Percentiles rank a stretch among this genome's conserved stretches.
These are phyloP conservation scores for Yarrowia keelungensis DNA, from an alignment of 805 yeast genomes.

Conservation along the genomic window DNA sequence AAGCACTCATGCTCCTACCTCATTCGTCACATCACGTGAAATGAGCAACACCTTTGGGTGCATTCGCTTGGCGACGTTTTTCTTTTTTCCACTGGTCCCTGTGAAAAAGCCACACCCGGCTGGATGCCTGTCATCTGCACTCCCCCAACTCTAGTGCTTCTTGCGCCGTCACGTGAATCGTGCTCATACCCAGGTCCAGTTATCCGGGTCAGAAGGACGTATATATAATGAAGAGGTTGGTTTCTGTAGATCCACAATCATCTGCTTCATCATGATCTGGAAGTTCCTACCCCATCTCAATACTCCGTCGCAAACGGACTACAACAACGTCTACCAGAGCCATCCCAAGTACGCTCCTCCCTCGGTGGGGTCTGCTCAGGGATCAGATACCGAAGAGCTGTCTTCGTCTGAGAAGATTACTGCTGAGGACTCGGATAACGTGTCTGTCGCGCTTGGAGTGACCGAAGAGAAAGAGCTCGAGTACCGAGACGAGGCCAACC, in stretches of 20 bases:
- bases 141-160: slow-evolving; percentile 4
- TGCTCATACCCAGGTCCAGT: slow-evolving; percentile 15
- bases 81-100: not conserved
- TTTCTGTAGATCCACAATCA: too few species aligned
- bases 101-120: slow-evolving; percentile 27
- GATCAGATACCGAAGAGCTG: slow-evolving; percentile 22
- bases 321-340: slow-evolving; percentile 13
- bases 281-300: slow-evolving; percentile 25
- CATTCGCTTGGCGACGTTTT: slow-evolving; percentile 12
- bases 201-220: slow-evolving; percentile 15
- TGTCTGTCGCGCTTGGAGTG: not conserved
- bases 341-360: slow-evolving; percentile 35
- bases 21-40: not conserved
- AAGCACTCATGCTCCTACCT: too few species aligned
- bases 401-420: not conserved
- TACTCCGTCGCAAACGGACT: slow-evolving; percentile 14
- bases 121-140: not conserved
- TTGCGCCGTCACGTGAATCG: slow-evolving; percentile 18
- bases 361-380: not conserved
- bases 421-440: slow-evolving; percentile 1
- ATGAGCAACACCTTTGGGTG: not conserved
- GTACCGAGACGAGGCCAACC: slow-evolving; percentile 43
- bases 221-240: not conserved
- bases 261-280: slow-evolving; percentile 1
- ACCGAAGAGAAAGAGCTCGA: slow-evolving; percentile 30